Percentiles rank a stretch among this genome's conserved stretches.
phyloP scores from a whole-genome alignment of 352 stramenopile genomes.

The Peronospora destructor region DNA sequence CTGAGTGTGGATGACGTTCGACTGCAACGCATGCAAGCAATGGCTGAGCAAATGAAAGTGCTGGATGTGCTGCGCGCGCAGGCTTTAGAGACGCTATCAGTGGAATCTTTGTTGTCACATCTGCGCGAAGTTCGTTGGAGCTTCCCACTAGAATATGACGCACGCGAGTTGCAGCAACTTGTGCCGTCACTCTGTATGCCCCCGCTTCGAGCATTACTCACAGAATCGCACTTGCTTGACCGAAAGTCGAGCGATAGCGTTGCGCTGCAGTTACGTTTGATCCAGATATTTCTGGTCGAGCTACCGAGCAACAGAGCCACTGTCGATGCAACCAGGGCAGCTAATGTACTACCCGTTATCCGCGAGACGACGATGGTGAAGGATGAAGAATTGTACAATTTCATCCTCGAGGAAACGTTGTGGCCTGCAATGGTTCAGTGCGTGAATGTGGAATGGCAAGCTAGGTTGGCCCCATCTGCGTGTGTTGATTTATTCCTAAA shows the following conservation, averaged over 20 bases:
- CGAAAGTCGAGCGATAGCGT: constrained; percentile 18
- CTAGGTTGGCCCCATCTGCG: constrained; percentile 26
- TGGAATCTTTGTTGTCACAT: constrained; percentile 38
- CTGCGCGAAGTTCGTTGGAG: constrained; percentile 37
- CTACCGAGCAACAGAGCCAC: constrained; percentile 14
- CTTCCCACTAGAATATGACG: constrained; percentile 66
- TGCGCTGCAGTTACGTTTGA: constrained; percentile 42
- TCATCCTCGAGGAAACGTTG: constrained; percentile 65
- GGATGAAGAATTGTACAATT: constrained; percentile 70
- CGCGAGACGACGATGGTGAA: constrained; percentile 49
- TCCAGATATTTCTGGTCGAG: constrained; percentile 61
- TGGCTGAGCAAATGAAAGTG: constrained; percentile 39
- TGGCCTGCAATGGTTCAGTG: constrained; percentile 65
- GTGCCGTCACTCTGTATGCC: constrained; percentile 63
- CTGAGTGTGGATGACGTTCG: constrained; percentile 53
- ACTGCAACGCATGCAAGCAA: constrained; percentile 39
- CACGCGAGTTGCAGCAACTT: constrained; percentile 63
- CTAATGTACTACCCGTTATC: constrained; percentile 56
- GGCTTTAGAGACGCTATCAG: constrained; percentile 30
- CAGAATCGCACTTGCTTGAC: constrained; percentile 36
- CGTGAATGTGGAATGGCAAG: constrained; percentile 59
- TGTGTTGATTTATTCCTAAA: constrained; percentile 40
- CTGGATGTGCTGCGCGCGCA: constrained; percentile 31
- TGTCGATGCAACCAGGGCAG: constrained; percentile 4
- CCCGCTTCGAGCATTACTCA: constrained; percentile 44